Percentiles rank a stretch among this genome's conserved stretches.
Conservation (phyloP, 2,329 filamentous ascomycete genomes). For the Kalmusia sp. region DNA sequence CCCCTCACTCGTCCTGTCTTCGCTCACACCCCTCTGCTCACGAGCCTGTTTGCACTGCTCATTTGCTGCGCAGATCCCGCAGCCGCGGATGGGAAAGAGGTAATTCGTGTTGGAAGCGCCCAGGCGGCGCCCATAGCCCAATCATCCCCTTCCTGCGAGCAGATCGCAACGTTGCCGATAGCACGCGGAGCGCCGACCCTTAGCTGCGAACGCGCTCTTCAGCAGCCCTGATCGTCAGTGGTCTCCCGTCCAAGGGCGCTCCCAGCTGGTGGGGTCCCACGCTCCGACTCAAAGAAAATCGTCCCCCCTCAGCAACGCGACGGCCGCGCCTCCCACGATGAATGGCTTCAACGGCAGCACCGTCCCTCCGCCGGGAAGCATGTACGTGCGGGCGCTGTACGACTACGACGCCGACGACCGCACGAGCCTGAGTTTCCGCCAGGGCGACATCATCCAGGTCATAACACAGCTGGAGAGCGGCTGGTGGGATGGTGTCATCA, state of each 20-base stretch:
- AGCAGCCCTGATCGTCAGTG: conserved; percentile 14
- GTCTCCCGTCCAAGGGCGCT: conserved; percentile 5
- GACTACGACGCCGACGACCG: conserved; percentile 95
- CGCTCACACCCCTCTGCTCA: conserved; percentile 11
- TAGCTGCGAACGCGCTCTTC: conserved; percentile 24
- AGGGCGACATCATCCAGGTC: conserved; percentile 97
- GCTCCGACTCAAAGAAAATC: conserved; percentile 18
- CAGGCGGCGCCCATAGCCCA: conserved; percentile 41
- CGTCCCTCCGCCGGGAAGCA: conserved; percentile 60
- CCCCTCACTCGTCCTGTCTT: conserved; percentile 10
- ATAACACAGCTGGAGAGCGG: conserved; percentile 97
- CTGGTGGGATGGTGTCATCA: conserved; percentile 99
- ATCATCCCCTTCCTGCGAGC: conserved; percentile 32
- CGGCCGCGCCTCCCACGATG: conserved; percentile 5
- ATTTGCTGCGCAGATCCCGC: conserved; percentile 36
- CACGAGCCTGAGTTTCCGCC: conserved; percentile 94
- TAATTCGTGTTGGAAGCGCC: conserved; percentile 38
- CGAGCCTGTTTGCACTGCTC: conserved; percentile 24
- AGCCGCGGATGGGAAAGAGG: conserved; percentile 42
- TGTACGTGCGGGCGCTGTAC: conserved; percentile 96
- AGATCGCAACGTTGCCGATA: conserved; percentile 34
- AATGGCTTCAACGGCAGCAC: conserved; percentile 31
- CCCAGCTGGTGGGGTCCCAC: neutral
- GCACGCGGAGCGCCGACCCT: conserved; percentile 32
- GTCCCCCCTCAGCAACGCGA: conserved; percentile 21